Conservation (phyloP, 2,329 filamentous ascomycete genomes). For the Lachnum nothofagi region DNA sequence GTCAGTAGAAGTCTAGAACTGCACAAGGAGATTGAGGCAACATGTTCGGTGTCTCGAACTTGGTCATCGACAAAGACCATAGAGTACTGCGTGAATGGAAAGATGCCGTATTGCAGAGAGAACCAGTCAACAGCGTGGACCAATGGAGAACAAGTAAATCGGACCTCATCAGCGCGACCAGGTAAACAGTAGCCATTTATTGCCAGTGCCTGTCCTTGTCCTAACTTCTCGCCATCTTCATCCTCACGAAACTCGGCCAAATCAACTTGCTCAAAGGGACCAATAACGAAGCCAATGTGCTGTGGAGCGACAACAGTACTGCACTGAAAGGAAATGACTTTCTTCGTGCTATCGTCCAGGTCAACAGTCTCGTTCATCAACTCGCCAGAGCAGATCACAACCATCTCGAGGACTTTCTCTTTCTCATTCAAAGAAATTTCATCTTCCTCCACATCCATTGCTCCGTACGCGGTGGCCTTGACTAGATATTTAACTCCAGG, state of each 20-base stretch:
- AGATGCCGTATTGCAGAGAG: slow-evolving; percentile 79
- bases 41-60: slow-evolving; percentile 65
- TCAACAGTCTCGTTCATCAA: slow-evolving; percentile 78
- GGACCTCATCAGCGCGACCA: slow-evolving; percentile 71
- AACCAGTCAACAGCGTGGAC: slow-evolving; percentile 88
- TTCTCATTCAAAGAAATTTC: slow-evolving; percentile 57
- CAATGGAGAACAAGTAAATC: slow-evolving; percentile 80
- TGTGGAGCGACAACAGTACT: slow-evolving; percentile 72
- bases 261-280: slow-evolving; percentile 91
- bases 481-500: slow-evolving; percentile 8
- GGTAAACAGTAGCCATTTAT: slow-evolving; percentile 90
- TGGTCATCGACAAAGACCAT: slow-evolving; percentile 92
- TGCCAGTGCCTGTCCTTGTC: slow-evolving; percentile 72
- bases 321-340: slow-evolving; percentile 80
- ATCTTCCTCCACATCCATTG: slow-evolving; percentile 17
- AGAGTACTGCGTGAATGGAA: slow-evolving; percentile 89
- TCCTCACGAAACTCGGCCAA: slow-evolving; percentile 83
- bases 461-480: slow-evolving; percentile 7
- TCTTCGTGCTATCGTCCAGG: slow-evolving; percentile 70
- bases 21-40: slow-evolving; percentile 80
- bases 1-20: slow-evolving; percentile 82
- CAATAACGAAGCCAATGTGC: slow-evolving; percentile 88
- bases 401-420: slow-evolving; percentile 82
- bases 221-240: slow-evolving; percentile 86
- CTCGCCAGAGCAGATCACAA: slow-evolving; percentile 85